A percentile compares a stretch with the other conserved stretches of the same genome.
Evolutionary conservation across 495 filamentous ascomycete genomes (phyloP).

Genomic region (Penicillium waksmanii): DNA sequence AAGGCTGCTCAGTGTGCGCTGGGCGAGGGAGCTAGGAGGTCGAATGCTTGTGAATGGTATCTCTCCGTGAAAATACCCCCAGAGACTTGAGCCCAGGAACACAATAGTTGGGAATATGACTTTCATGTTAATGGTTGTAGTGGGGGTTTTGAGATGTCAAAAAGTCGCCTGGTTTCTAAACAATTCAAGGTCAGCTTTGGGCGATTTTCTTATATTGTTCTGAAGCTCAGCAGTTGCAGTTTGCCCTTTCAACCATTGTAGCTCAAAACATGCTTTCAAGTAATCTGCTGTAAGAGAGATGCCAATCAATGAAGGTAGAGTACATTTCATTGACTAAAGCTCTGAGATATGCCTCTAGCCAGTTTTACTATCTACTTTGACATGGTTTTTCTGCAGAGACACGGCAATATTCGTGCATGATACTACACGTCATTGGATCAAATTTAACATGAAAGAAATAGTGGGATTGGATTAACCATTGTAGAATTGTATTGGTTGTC

Average conservation of each 20-base stretch:
- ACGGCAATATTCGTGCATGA: background rate
- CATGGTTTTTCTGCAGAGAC: background rate
- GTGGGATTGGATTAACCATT: no score
- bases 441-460: background rate
- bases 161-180: background rate
- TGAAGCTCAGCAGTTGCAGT: no score
- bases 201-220: no score
- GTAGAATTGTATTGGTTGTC: no score
- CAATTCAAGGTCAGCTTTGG: background rate
- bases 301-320: background rate
- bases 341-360: background rate
- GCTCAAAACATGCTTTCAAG: no score
- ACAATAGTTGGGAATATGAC: slow-evolving; percentile 8
- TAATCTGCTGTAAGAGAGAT: background rate
- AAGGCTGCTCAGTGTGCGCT: slow-evolving; percentile 20
- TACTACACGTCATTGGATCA: background rate
- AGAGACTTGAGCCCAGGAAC: slow-evolving; percentile 20
- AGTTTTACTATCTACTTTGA: background rate
- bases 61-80: slow-evolving; percentile 15
- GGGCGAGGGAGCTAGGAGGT: slow-evolving; percentile 9
- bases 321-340: background rate
- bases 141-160: background rate
- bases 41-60: slow-evolving; percentile 23
- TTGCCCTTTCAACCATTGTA: no score
- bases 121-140: background rate